A percentile compares a stretch with the other conserved stretches of the same genome.
Evolutionary conservation across 345 rosid species (phyloP).

Genomic region (Conringia planisiliqua): DNA sequence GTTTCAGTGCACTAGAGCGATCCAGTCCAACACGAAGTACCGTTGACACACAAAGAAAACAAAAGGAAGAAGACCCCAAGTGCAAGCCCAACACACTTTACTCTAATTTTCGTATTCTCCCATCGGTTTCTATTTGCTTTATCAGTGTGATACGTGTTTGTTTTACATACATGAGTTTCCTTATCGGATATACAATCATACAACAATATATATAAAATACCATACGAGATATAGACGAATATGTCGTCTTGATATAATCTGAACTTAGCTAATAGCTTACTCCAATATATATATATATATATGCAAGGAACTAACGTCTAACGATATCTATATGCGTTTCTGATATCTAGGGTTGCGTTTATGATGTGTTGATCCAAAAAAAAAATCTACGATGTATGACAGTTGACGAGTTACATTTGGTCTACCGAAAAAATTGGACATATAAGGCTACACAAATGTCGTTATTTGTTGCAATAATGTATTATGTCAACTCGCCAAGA

Average conservation of each 20-base stretch:
- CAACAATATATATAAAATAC: neutral
- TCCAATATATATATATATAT: no score
- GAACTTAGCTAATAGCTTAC: no score
- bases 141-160: neutral
- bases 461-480: no score
- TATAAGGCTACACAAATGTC: no score
- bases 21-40: conserved; percentile 7
- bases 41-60: neutral
- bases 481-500: no score
- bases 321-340: neutral
- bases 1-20: neutral
- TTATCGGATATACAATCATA: neutral
- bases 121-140: neutral
- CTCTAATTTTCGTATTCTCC: neutral
- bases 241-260: no score
- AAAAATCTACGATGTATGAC: neutral
- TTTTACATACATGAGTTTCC: neutral
- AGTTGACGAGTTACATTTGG: neutral
- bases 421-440: no score
- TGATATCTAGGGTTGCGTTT: neutral
- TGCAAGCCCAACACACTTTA: neutral
- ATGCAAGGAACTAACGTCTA: neutral
- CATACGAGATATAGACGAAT: no score
- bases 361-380: neutral
- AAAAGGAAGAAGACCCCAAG: neutral